Percentiles rank a stretch among this genome's conserved stretches.
Evolutionary conservation across 2,329 filamentous ascomycete species (phyloP).

Genomic region (Ophiocordyceps polyrhachis-furcata): DNA sequence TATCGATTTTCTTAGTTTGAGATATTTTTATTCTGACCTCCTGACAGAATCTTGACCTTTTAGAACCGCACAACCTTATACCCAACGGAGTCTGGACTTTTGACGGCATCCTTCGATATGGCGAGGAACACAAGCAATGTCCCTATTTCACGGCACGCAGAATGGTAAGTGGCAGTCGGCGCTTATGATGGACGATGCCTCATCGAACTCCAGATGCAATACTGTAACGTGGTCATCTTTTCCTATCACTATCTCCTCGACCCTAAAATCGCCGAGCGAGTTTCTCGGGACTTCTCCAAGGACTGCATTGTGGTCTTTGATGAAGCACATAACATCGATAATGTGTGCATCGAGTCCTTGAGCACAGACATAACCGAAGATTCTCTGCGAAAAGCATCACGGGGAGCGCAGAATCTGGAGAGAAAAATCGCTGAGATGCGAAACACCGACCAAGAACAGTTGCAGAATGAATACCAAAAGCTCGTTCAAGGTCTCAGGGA

Average conservation of each 20-base stretch:
- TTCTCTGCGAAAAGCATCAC: conserved; percentile 73
- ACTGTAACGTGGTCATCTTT: conserved; percentile 98
- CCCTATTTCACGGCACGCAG: conserved; percentile 90
- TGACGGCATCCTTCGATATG: conserved; percentile 73
- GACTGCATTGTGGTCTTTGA: conserved; percentile 98
- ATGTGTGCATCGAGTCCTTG: conserved; percentile 93
- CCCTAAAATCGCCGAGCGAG: conserved; percentile 89
- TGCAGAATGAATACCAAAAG: conserved; percentile 91
- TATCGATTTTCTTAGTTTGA: neutral
- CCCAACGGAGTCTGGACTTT: conserved; percentile 93
- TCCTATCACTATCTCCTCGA: conserved; percentile 97
- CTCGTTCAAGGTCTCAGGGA: conserved; percentile 80
- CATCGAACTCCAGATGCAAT: conserved; percentile 54
- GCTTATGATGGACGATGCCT: neutral
- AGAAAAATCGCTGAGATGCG: conserved; percentile 88
- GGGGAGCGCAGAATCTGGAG: conserved; percentile 81
- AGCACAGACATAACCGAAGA: conserved; percentile 96
- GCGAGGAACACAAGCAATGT: conserved; percentile 90
- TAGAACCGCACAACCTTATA: conserved; percentile 87
- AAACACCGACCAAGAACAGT: conserved; percentile 79
- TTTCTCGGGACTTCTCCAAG: conserved; percentile 89
- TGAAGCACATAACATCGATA: conserved; percentile 98
- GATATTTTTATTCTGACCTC: conserved; percentile 3
- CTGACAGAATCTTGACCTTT: conserved; percentile 64
- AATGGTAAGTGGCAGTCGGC: conserved; percentile 47